A percentile compares a stretch with the other conserved stretches of the same genome.
These are phyloP conservation scores for Pontederia paniculata DNA, from an alignment of 176 grass and related monocot genomes.

Conservation along the genomic window DNA sequence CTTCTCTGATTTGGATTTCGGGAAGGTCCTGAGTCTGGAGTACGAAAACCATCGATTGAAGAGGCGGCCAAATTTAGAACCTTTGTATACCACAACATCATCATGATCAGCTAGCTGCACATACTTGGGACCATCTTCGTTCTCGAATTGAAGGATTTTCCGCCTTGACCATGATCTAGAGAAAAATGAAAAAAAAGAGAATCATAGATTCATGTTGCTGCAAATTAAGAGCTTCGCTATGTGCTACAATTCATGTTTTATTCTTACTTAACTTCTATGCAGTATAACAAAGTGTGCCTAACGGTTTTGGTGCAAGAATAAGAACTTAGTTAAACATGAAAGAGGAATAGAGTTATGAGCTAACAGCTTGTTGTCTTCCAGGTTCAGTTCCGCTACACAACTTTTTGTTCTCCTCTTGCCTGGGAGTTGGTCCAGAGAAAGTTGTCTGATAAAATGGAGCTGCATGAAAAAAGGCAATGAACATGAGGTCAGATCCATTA, in stretches of 20 bases:
- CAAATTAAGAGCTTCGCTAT: no score
- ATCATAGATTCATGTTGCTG: no score
- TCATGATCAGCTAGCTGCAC: neutral
- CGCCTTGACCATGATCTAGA: conserved; percentile 43
- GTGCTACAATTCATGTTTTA: no score
- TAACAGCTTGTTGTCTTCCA: conserved; percentile 34
- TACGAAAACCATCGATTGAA: conserved; percentile 47
- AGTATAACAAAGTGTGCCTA: no score
- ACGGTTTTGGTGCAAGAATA: neutral
- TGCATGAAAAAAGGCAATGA: conserved; percentile 21
- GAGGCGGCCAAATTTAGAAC: conserved; percentile 19
- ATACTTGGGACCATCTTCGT: conserved; percentile 11
- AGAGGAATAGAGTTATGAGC: neutral
- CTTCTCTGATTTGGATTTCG: neutral
- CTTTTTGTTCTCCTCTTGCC: conserved; percentile 28
- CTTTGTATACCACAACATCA: conserved; percentile 3
- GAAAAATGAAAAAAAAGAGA: neutral
- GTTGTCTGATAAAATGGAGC: conserved; percentile 73
- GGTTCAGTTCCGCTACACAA: conserved; percentile 9
- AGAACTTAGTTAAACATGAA: neutral
- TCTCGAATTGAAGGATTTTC: conserved; percentile 15
- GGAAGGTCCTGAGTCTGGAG: conserved; percentile 25
- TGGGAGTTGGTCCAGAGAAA: conserved; percentile 40
- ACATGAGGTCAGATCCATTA: neutral
- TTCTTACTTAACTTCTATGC: no score